These are phyloP conservation scores for Aspergillus fructus DNA, from an alignment of 2,329 filamentous ascomycete genomes.

Conservation along the genomic window DNA sequence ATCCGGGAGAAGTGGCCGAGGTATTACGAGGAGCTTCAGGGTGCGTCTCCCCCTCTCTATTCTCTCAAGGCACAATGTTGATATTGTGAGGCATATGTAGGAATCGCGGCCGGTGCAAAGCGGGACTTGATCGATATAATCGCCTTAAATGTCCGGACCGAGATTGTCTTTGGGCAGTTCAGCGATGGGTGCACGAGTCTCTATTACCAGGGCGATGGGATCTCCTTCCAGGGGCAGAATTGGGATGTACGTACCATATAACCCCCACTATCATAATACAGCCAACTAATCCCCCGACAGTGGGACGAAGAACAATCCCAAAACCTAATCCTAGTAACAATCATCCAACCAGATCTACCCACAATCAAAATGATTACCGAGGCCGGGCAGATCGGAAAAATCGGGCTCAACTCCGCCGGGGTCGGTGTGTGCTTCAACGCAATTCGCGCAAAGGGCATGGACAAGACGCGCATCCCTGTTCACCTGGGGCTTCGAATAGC, in stretches of 20 bases:
- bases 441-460: conserved; percentile 52
- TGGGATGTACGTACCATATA: conserved; percentile 47
- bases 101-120: conserved; percentile 42
- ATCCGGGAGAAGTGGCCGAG: conserved; percentile 35
- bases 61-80: too few relatives aligned
- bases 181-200: conserved; percentile 56
- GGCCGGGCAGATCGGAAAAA: conserved; percentile 59
- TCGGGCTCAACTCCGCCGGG: conserved; percentile 55
- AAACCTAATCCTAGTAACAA: conserved; percentile 24
- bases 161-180: conserved; percentile 55
- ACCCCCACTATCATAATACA: too few relatives aligned
- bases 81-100: neutral
- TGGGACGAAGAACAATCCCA: conserved; percentile 5
- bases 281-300: neutral
- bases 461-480: conserved; percentile 49
- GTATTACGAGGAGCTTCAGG: conserved; percentile 34
- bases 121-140: conserved; percentile 48
- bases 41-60: neutral
- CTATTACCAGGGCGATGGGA: conserved; percentile 41
- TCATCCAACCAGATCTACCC: conserved; percentile 33
- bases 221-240: conserved; percentile 53
- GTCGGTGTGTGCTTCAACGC: conserved; percentile 60
- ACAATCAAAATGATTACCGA: conserved; percentile 57
- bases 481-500: conserved; percentile 56
- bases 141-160: conserved; percentile 55